Evolutionary conservation across 192 early-diverging fungal species (phyloP), one percentile per base, ranked within the genome.

Genomic region (Piromyces sp.): DNA sequence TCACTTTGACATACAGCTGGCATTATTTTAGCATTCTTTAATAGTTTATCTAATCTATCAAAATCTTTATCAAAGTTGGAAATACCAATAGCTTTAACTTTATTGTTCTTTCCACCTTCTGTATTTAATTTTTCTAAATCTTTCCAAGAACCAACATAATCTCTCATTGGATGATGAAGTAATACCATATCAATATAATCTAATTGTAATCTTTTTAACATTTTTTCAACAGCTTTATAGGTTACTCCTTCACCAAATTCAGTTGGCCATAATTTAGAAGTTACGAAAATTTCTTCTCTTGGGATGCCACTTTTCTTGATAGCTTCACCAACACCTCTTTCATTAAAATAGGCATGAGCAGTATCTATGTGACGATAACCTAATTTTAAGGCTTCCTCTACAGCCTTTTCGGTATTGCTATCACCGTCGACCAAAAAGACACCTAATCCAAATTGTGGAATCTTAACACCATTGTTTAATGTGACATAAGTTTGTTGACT

Each of bases 31-130:
- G 42, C 42, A 15, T 15, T 22, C 42, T 51, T 51, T 51, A 51
- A 51, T 51, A 51, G 2, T 17, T 51, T 22, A 22, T 51, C 42
- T 51, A 51, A 51, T 22, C 3, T 51, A 5, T 51, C 19, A 5
- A 22, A 22, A 51, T 17, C 51, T 30, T 30, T 68, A 26, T 79
- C 31, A 36, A 51, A 81, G 9, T 81, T 81, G 14, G 30, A 30
- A 22, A 81, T 79, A 17, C 81, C 81, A 79, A 81, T 81, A 19
- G 81, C 30, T 36, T 81, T 81, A 37, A 81, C 81, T 81, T 68
- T 81, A n/a, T n/a, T n/a, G n/a, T n/a, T n/a, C n/a, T n/a, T n/a
- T n/a, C n/a, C n/a, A 30, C 33, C 33, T 5, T 30, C 31, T 6
- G 16, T 78, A 36, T 78, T 37, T 79, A 81, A 30, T 79, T 81